Conservation (phyloP, 768 basidiomycete genomes). For the Dacryopinax primogenitus region DNA sequence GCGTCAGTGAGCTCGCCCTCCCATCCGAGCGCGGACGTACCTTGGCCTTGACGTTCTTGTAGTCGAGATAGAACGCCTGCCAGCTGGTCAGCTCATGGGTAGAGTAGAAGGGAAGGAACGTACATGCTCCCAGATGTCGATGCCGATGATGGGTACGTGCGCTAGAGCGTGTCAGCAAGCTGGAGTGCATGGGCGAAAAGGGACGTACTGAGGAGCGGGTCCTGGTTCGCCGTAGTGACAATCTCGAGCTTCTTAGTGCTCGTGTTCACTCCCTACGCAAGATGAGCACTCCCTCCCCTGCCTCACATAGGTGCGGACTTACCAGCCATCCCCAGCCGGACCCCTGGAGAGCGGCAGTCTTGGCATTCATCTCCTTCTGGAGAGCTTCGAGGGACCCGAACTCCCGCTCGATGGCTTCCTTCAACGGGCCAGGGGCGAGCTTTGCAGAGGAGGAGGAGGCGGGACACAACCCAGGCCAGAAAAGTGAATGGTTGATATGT, state of each 20-base stretch:
- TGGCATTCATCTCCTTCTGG: slow-evolving; percentile 75
- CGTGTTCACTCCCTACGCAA: slow-evolving; percentile 52
- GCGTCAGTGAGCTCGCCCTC: neutral
- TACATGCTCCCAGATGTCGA: slow-evolving; percentile 93
- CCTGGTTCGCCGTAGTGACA: slow-evolving; percentile 90
- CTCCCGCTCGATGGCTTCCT: slow-evolving; percentile 59
- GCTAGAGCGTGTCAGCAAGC: slow-evolving; percentile 16
- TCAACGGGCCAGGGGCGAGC: slow-evolving; percentile 52
- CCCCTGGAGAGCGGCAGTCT: slow-evolving; percentile 86
- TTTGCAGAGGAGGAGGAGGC: slow-evolving; percentile 47
- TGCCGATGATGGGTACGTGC: slow-evolving; percentile 69
- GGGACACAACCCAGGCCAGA: slow-evolving; percentile 96
- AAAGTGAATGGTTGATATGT: slow-evolving; percentile 89
- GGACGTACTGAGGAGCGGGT: slow-evolving; percentile 42
- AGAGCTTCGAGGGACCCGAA: slow-evolving; percentile 82
- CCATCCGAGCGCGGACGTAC: slow-evolving; percentile 38
- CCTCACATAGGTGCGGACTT: slow-evolving; percentile 21
- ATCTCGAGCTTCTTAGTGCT: slow-evolving; percentile 66
- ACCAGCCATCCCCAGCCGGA: slow-evolving; percentile 99
- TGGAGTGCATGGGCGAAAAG: neutral
- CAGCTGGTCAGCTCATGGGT: neutral
- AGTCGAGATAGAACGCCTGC: slow-evolving; percentile 68
- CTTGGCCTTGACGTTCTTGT: slow-evolving; percentile 86
- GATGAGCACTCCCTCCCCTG: neutral
- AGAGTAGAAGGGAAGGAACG: slow-evolving; percentile 22